These are phyloP conservation scores for Daedaleopsis nitida DNA, from an alignment of 768 basidiomycete species.

Conservation along the genomic window DNA sequence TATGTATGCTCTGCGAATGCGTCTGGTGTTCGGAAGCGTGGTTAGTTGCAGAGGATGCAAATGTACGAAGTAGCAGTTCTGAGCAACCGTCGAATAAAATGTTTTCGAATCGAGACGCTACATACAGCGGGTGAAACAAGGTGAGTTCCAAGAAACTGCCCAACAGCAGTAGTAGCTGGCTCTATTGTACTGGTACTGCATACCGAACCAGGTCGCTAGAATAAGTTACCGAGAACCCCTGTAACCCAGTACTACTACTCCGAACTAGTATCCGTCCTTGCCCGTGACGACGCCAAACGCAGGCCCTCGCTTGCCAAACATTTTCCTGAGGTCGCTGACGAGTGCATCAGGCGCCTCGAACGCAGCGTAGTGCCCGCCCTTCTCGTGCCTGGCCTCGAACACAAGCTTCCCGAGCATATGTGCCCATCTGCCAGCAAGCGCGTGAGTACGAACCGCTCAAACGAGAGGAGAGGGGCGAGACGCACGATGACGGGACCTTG, in stretches of 20 bases:
- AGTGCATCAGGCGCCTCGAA: slow-evolving; percentile 50
- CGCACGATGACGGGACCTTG: slow-evolving; percentile 23
- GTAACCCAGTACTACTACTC: too few relatives aligned
- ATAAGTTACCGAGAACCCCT: too few relatives aligned
- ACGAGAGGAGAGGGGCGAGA: neutral
- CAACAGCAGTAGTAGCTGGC: neutral
- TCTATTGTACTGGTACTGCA: neutral
- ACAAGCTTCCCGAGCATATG: slow-evolving; percentile 41
- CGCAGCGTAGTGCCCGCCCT: slow-evolving; percentile 63
- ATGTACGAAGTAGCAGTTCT: neutral
- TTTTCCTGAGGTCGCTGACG: slow-evolving; percentile 51
- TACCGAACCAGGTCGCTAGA: neutral
- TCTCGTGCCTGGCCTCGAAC: slow-evolving; percentile 48
- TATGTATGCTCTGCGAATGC: too few relatives aligned
- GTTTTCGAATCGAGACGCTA: too few relatives aligned
- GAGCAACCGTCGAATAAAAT: too few relatives aligned
- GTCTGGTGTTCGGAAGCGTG: too few relatives aligned
- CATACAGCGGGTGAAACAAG: too few relatives aligned
- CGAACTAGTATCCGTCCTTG: slow-evolving; percentile 40
- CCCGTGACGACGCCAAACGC: slow-evolving; percentile 50
- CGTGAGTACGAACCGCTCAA: neutral
- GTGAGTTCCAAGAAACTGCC: neutral
- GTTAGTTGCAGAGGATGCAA: too few relatives aligned
- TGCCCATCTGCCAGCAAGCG: slow-evolving; percentile 42
- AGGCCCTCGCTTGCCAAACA: slow-evolving; percentile 56